Percentiles rank a stretch among this genome's conserved stretches.
Evolutionary conservation across 176 grass and related monocot species (phyloP).

Genomic region (Cymbopogon citratus): DNA sequence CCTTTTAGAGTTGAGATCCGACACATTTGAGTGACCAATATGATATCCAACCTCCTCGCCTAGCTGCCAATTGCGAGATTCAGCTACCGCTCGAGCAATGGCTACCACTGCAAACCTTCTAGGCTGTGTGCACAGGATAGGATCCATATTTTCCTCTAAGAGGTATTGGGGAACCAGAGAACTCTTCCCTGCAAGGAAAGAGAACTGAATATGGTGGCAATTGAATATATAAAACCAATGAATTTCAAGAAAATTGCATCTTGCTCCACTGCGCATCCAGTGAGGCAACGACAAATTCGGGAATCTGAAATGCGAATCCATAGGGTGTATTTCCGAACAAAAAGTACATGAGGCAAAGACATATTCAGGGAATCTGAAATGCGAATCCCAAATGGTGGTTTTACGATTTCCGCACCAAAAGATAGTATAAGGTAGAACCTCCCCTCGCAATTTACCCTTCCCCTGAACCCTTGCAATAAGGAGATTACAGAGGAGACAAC

Average conservation of each 20-base stretch:
- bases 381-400: not conserved
- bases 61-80: slow-evolving; percentile 67
- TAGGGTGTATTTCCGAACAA: not conserved
- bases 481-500: not conserved
- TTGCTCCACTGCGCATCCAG: not conserved
- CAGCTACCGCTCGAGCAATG: slow-evolving; percentile 71
- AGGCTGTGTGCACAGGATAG: slow-evolving; percentile 87
- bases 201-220: not conserved
- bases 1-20: slow-evolving; percentile 60
- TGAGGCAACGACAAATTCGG: not conserved
- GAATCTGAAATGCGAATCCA: not conserved
- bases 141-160: slow-evolving; percentile 74
- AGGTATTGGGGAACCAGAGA: slow-evolving; percentile 80
- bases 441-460: not conserved
- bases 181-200: slow-evolving; percentile 64
- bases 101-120: slow-evolving; percentile 89
- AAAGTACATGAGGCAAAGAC: not conserved
- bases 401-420: not conserved
- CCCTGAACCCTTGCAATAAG: not conserved
- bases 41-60: slow-evolving; percentile 89
- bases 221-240: not conserved
- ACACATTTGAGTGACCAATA: slow-evolving; percentile 85
- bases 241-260: not conserved
- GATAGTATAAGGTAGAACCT: not conserved
- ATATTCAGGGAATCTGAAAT: not conserved